Base-by-base conservation (phyloP, 192 early-diverging fungal species). In the Dispira parvispora region DNA sequence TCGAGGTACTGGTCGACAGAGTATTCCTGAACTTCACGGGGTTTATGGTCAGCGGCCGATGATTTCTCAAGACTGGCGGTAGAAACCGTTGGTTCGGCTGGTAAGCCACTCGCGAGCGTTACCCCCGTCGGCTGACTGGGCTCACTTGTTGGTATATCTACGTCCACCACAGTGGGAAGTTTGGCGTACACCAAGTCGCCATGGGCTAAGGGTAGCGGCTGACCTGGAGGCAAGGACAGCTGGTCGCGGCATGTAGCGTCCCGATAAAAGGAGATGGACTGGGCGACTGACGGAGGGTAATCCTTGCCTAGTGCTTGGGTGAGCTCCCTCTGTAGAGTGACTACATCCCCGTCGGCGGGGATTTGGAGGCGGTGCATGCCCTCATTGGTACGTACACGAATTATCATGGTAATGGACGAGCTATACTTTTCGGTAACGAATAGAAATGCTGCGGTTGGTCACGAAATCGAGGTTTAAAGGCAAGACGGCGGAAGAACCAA, bases 1-100 rank as follows among this genome's bases (percentile, higher is more conserved):
- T 55, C 53, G 23, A 55, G 27, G 53, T 9, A 55, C 23, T 14
- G 13, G 25, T 55, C 53, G 23, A 55, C 53, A 26, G 53, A 27
- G 18, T 25, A 13, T 27, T 55, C 53, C 20, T 26, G 23, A 4
- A 55, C 53, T 2, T 18, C 12, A 38, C 32, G 32, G 32, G 32
- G 32, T 38, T 38, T 38, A 38, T 6, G 1, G 32, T 4, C 32
- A 38, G 32, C 32, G 32, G 32, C 6, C 32, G 32, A 38, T 38
- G 32, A 38, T 38, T 38, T 38, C 1, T 38, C 32, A 6, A 38
- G 32, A 6, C 32, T 38, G 92, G 66, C 88, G 88, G 69, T 11
- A 61, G 32, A 38, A 38, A 38, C 32, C 32, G 32, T 1, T 38
- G 32, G 6, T 38, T 38, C 6, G 18, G 27, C 23, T 43, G 25